These are phyloP conservation scores for Durio zibethinus DNA, from an alignment of 345 rosid species.

Conservation along the genomic window DNA sequence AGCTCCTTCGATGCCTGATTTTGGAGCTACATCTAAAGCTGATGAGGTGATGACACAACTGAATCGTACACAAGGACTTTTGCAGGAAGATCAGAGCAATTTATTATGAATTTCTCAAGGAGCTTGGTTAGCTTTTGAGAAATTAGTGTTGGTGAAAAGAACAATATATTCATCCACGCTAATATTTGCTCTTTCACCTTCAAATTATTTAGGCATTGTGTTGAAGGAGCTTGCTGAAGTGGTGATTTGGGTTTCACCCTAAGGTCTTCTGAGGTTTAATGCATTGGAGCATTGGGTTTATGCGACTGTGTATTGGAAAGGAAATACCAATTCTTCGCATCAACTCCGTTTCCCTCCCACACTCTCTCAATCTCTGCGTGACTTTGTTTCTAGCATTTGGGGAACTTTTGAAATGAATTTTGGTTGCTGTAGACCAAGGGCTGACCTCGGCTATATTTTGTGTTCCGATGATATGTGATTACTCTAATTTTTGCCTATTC, in stretches of 20 bases:
- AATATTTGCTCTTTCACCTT: constrained; percentile 21
- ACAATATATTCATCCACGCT: constrained; percentile 22
- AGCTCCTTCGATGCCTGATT: constrained; percentile 30
- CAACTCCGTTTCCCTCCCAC: no score
- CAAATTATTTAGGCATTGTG: constrained; percentile 26
- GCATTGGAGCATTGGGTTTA: constrained; percentile 28
- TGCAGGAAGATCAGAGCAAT: constrained; percentile 9
- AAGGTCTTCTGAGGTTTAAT: constrained; percentile 15
- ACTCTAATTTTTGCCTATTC: no score
- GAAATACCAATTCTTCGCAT: neutral
- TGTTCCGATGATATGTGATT: no score
- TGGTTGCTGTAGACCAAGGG: no score
- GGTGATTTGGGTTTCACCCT: constrained; percentile 9
- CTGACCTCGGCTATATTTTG: no score
- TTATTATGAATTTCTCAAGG: constrained; percentile 16
- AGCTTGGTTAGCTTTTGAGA: constrained; percentile 28
- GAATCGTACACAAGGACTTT: constrained; percentile 38
- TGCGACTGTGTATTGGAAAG: constrained; percentile 22
- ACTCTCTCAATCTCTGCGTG: no score
- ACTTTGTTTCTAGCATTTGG: neutral
- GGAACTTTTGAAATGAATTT: no score
- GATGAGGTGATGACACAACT: constrained; percentile 24
- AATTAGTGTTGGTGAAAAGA: constrained; percentile 14
- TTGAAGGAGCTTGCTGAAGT: neutral
- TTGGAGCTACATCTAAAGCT: constrained; percentile 38